A percentile compares a stretch with the other conserved stretches of the same genome.
Conservation (phyloP, 2,329 filamentous ascomycete genomes). For the Fusarium staphyleae region DNA sequence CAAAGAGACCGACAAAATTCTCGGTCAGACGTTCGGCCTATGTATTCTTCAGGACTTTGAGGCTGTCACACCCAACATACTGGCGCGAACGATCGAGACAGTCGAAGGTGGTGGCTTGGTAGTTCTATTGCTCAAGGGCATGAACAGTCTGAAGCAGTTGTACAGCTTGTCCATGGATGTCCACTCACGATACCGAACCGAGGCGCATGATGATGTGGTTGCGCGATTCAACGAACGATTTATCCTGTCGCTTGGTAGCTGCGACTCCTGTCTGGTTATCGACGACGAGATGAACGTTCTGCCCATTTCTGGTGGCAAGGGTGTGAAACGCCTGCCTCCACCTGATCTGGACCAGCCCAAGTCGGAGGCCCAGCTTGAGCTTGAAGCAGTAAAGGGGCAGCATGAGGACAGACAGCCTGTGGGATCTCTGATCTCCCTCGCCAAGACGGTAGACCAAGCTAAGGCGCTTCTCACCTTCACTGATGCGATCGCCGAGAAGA, state of each 20-base stretch:
- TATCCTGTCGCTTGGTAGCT: constrained; percentile 92
- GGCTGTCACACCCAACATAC: constrained; percentile 93
- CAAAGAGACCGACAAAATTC: constrained; percentile 98
- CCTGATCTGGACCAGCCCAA: constrained; percentile 76
- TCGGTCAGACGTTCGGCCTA: constrained; percentile 98
- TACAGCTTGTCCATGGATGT: constrained; percentile 98
- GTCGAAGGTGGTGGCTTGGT: constrained; percentile 96
- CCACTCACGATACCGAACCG: constrained; percentile 93
- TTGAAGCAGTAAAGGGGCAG: constrained; percentile 87
- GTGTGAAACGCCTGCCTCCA: constrained; percentile 81
- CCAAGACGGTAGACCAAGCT: constrained; percentile 92
- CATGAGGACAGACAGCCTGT: constrained; percentile 86
- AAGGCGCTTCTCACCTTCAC: constrained; percentile 97
- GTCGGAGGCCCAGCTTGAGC: constrained; percentile 74
- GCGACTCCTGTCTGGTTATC: constrained; percentile 91
- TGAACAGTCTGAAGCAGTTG: constrained; percentile 95
- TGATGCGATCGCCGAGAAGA: constrained; percentile 96
- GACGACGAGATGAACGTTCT: constrained; percentile 98
- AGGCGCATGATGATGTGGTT: constrained; percentile 93
- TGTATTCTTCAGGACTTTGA: constrained; percentile 98
- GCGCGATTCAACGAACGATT: constrained; percentile 98
- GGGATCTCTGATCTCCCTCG: constrained; percentile 81
- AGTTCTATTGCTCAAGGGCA: constrained; percentile 88
- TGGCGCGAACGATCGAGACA: constrained; percentile 94
- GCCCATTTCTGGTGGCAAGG: constrained; percentile 94